These are phyloP conservation scores for Candida maltosa DNA, from an alignment of 805 yeast species.

Conservation along the genomic window DNA sequence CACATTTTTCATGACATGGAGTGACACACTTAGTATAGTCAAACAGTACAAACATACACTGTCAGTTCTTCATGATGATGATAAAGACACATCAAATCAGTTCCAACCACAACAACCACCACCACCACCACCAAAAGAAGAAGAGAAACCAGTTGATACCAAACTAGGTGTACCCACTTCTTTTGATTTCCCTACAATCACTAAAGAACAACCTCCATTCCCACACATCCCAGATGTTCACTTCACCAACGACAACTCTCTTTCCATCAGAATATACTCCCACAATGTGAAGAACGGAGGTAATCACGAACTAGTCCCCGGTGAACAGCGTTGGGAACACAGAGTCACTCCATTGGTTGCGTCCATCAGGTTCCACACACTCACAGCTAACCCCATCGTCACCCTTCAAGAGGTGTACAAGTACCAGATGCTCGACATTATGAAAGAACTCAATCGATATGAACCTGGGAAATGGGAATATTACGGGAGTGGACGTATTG, in stretches of 20 bases:
- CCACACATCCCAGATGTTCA: conserved; percentile 13
- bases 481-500: conserved; percentile 29
- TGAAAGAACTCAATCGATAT: conserved; percentile 21
- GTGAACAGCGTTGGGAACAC: conserved; percentile 24
- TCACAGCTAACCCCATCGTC: conserved; percentile 25
- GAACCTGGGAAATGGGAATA: conserved; percentile 26
- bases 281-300: conserved; percentile 34
- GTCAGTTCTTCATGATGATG: no score
- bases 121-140: no score
- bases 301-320: conserved; percentile 16
- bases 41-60: no score
- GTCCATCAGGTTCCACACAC: conserved; percentile 24
- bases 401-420: conserved; percentile 37
- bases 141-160: no score
- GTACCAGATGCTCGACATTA: conserved; percentile 30
- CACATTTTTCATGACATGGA: no score
- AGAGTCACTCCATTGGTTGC: conserved; percentile 15
- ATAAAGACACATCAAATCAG: no score
- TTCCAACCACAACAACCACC: no score
- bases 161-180: conserved; percentile 6
- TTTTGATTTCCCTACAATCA: conserved; percentile 2
- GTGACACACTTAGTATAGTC: no score
- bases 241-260: conserved; percentile 17
- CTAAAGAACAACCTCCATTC: conserved; percentile 6
- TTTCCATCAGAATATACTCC: conserved; percentile 34